These are phyloP conservation scores for Zalerion maritima DNA, from an alignment of 495 filamentous ascomycete species.

Conservation along the genomic window DNA sequence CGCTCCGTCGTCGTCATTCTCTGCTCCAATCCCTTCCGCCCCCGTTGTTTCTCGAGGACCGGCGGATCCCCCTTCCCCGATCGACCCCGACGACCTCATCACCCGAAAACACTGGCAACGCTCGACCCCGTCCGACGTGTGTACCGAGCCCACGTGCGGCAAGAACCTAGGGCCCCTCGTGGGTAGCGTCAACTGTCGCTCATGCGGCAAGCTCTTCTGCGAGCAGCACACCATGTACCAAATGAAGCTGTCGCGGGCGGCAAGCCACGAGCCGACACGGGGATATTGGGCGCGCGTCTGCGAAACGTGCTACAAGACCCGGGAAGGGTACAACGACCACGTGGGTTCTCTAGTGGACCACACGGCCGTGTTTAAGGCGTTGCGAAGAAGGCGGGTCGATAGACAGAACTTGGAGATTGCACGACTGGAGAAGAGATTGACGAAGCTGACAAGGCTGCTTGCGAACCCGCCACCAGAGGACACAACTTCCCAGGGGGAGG, in stretches of 20 bases:
- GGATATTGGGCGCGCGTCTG: slow-evolving; percentile 92
- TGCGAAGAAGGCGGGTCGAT: slow-evolving; percentile 66
- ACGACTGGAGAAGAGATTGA: slow-evolving; percentile 78
- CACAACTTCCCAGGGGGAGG: slow-evolving; percentile 15
- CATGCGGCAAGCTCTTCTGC: slow-evolving; percentile 87
- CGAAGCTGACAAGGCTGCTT: slow-evolving; percentile 74
- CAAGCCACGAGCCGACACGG: slow-evolving; percentile 79
- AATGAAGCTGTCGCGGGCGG: slow-evolving; percentile 88
- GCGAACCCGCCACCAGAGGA: slow-evolving; percentile 52
- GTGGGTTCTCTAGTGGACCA: slow-evolving; percentile 55
- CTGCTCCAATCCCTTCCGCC: slow-evolving; percentile 9
- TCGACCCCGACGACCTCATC: slow-evolving; percentile 80
- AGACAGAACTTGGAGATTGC: slow-evolving; percentile 73
- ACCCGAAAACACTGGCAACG: slow-evolving; percentile 81
- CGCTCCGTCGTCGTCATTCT: slow-evolving; percentile 12
- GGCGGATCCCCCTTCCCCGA: slow-evolving; percentile 28
- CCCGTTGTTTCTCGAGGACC: no score
- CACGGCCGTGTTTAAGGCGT: slow-evolving; percentile 47
- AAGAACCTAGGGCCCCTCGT: slow-evolving; percentile 61
- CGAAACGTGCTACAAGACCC: slow-evolving; percentile 93
- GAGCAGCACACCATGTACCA: slow-evolving; percentile 99
- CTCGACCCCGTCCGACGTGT: slow-evolving; percentile 54
- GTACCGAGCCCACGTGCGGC: slow-evolving; percentile 76
- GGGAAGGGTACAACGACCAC: slow-evolving; percentile 90
- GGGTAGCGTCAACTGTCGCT: slow-evolving; percentile 80